Base-by-base conservation (phyloP, 2,329 filamentous ascomycete species). In the Keithomyces neogunnii region DNA sequence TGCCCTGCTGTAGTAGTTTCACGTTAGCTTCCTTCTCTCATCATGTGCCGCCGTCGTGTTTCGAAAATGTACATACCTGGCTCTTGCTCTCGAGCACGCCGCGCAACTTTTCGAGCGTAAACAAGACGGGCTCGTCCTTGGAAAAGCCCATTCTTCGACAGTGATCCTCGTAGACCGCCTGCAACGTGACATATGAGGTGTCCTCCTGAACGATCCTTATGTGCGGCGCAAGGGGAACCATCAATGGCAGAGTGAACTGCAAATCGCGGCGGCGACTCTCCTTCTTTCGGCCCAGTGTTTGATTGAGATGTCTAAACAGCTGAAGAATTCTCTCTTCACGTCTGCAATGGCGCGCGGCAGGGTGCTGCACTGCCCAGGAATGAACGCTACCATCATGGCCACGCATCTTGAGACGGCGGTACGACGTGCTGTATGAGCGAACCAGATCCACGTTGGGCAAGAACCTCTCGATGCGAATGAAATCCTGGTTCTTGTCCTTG, bases 401-500 rank as follows among this genome's bases (percentile, higher is more conserved):
- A 57, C 95, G 88, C 66, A 99, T 97, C 73, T 90, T 96, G 60
- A 99, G 78, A 45, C 95, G 82, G 33, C 93, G 84, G 69, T 97
- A 92, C 48, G 92, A 97, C 32, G 91, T 86, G 50, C 90, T 90
- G 60, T 95, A 89, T 8, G 86, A 89, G 51, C 93, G 85, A 42
- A 99, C 88, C 49, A 97, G 78, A 60, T 99, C 92, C 26, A 99
- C 90, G 57, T 93, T 88, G 8, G 95, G 91, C 60, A 99, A 72
- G 80, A 99, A 99, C 29, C 92, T 86, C 67, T 99, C 95, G 58
- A 99, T 97, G 45, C 91, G 86, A 58, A 99, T 86, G 65, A 99
- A 99, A 67, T 99, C 93, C 61, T 95, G 90, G 67, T 99, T 99
- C 80, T 97, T 99, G 63, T 99, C 95, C 68, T 93, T 95, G 72